phyloP scores from a whole-genome alignment of 768 basidiomycete genomes.

The Amanita muscaria region DNA sequence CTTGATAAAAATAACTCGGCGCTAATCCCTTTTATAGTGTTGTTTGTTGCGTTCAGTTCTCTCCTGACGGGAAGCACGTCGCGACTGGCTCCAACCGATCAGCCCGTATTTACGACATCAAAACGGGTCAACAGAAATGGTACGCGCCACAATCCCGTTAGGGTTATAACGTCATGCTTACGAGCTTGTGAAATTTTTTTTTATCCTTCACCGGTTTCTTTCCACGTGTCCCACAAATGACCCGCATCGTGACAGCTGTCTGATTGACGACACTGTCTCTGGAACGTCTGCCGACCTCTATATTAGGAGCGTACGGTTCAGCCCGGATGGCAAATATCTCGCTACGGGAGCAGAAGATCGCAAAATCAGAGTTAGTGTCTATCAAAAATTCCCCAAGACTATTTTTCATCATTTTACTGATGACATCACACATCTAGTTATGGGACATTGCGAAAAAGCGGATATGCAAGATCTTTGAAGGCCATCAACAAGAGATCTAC shows the following conservation, averaged over 20 bases:
- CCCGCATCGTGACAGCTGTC: conserved; percentile 32
- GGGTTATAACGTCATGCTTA: background rate
- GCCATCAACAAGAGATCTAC: conserved; percentile 89
- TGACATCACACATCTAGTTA: conserved; percentile 37
- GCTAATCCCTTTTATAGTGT: conserved; percentile 25
- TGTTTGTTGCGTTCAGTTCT: conserved; percentile 89
- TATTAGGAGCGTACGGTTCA: conserved; percentile 90
- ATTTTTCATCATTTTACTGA: background rate
- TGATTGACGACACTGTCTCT: conserved; percentile 69
- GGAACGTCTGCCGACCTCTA: conserved; percentile 77
- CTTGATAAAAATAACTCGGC: too few relatives aligned
- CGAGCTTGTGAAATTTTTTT: conserved; percentile 1
- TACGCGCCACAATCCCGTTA: conserved; percentile 25
- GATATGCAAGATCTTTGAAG: conserved; percentile 67
- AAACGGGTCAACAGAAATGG: conserved; percentile 82
- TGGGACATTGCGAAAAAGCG: conserved; percentile 80
- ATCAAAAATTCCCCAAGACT: background rate
- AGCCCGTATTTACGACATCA: conserved; percentile 92
- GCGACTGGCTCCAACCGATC: conserved; percentile 92
- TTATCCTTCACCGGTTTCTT: conserved; percentile 6
- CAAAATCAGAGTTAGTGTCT: conserved; percentile 65
- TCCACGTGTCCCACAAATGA: background rate
- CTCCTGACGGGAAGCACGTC: conserved; percentile 83
- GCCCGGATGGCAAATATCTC: conserved; percentile 85
- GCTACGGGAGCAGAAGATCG: conserved; percentile 96